phyloP scores from a whole-genome alignment of 2,329 filamentous ascomycete species.

The Colletotrichum sidae region DNA sequence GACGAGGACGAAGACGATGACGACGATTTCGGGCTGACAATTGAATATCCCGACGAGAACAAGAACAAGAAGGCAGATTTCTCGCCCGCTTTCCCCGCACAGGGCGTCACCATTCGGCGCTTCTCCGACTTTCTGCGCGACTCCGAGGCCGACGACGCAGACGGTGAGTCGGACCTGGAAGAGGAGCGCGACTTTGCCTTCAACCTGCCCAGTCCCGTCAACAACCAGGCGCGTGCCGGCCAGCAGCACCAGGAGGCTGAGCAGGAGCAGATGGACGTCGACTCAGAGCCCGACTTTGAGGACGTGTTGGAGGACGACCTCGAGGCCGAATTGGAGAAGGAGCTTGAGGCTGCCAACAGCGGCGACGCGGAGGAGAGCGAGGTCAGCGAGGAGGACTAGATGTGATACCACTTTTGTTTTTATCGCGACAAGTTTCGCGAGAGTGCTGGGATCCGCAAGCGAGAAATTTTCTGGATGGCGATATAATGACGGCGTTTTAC shows the following conservation, averaged over 20 bases:
- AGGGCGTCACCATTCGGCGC: slow-evolving; percentile 50
- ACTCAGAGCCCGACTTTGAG: slow-evolving; percentile 46
- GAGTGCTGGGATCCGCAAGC: not conserved
- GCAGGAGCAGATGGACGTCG: slow-evolving; percentile 44
- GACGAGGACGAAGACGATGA: slow-evolving; percentile 68
- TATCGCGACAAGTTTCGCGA: not conserved
- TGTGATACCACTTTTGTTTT: not conserved
- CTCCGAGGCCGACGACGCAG: slow-evolving; percentile 58
- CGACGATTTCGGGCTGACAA: slow-evolving; percentile 66
- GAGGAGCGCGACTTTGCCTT: slow-evolving; percentile 57
- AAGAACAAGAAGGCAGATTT: slow-evolving; percentile 53
- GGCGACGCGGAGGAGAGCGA: slow-evolving; percentile 71
- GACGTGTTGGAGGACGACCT: slow-evolving; percentile 63
- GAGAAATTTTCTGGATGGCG: not conserved
- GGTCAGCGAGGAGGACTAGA: slow-evolving; percentile 73
- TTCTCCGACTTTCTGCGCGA: slow-evolving; percentile 67
- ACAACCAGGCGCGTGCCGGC: slow-evolving; percentile 46
- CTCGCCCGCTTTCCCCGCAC: slow-evolving; percentile 60
- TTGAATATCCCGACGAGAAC: slow-evolving; percentile 68
- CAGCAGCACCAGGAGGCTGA: slow-evolving; percentile 41
- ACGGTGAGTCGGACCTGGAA: slow-evolving; percentile 61
- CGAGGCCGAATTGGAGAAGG: slow-evolving; percentile 68
- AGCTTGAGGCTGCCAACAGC: slow-evolving; percentile 54
- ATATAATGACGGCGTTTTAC: slow-evolving; percentile 33
- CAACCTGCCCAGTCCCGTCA: slow-evolving; percentile 66